Evolutionary conservation across 805 yeast species (phyloP).

Genomic region (Debaryomyces maramus): DNA sequence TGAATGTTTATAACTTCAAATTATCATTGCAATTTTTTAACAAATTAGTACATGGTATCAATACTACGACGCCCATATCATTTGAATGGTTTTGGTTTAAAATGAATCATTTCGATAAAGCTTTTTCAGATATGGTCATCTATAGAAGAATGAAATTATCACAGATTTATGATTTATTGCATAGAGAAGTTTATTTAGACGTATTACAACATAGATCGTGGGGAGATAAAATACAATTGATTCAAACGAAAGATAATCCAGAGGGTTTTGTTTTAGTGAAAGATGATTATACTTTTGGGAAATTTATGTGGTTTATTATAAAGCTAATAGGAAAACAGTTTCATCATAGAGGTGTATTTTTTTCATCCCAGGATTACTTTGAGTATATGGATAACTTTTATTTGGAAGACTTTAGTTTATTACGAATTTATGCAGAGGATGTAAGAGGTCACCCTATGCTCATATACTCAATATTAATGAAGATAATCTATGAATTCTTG

Average conservation of each 20-base stretch:
- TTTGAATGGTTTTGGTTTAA: constrained; percentile 21
- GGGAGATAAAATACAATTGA: constrained; percentile 4
- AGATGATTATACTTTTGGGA: constrained; percentile 4
- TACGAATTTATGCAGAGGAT: constrained; percentile 21
- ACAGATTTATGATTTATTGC: constrained; percentile 7
- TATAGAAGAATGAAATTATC: constrained; percentile 8
- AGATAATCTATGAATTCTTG: constrained; percentile 17
- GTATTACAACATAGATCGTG: constrained; percentile 2
- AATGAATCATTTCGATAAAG: constrained; percentile 17
- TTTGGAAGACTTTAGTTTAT: constrained; percentile 23
- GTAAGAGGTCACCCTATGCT: constrained; percentile 19
- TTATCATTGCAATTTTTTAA: constrained; percentile 13
- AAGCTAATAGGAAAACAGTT: constrained; percentile 2
- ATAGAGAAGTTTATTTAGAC: constrained; percentile 8
- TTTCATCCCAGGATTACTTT: background rate
- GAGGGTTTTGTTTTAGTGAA: constrained; percentile 5
- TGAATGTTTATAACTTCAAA: constrained; percentile 15
- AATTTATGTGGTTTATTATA: constrained; percentile 6
- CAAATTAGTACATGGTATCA: constrained; percentile 1
- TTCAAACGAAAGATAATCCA: background rate
- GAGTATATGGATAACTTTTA: constrained; percentile 6
- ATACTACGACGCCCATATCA: background rate
- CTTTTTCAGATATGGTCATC: constrained; percentile 11
- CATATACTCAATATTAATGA: constrained; percentile 16
- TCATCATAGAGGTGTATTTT: background rate